Base-by-base conservation (phyloP, 768 basidiomycete species). In the Pholiota molesta region DNA sequence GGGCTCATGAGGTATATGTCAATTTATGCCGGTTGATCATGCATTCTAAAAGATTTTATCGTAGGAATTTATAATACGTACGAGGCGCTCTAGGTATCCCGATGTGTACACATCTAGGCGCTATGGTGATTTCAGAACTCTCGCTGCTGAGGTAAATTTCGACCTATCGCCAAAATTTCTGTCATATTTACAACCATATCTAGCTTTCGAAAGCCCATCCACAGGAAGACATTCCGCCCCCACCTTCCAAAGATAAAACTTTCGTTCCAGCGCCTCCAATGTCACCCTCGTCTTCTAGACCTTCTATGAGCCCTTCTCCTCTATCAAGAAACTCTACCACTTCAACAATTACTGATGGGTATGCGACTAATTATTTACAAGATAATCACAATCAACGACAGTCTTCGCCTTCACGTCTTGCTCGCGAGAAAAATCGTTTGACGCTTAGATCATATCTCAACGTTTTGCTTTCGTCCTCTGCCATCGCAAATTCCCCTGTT, bases 11-110 rank as follows among this genome's bases (percentile, higher is more conserved):
- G 77, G 96, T 92, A 70, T 65, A 86, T 26, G 16, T 63, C 47
- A 44, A 66, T 51, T 44, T 55, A 61, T 35, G 61, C 40, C 37
- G 19, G 29, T 59, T 44, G 33, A 33, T 59, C 53, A 7, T 57
- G 42, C 33, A 56, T 57, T 37, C 37, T 58, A 44, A 59, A 56
- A 66, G 3, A 2, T 59, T 44, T 66, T 52, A 53, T 39, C 53
- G 17, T 68, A 99, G 92, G 97, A 99, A 82, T 99, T 99, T 73
- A 88, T 99, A 67, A 87, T 99, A 31, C 87, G 94, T 31, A 99
- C 96, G 0, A 83, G 89, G 16, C 83, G 95, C 44, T 84, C 87
- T 6, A 81, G 86, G 14, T 82, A 82, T 64, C 82, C 80, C 2
- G 95, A 97, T 65, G 83, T 94, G 1, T 95, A 87, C 74, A 97